phyloP scores from a whole-genome alignment of 140 eudicot species.

The Stevia rebaudiana region DNA sequence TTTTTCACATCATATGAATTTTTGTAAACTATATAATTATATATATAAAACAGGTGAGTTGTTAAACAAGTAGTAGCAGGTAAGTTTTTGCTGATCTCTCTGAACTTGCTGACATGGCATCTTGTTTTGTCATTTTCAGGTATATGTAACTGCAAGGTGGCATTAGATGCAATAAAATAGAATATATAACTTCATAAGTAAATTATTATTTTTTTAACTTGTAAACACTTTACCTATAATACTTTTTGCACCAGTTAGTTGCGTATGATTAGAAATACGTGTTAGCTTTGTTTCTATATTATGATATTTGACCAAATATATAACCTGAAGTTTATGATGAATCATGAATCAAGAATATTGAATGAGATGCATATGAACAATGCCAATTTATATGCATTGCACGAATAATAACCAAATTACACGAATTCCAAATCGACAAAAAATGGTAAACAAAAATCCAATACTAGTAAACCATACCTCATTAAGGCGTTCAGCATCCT shows the following conservation, averaged over 20 bases:
- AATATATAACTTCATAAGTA: not conserved
- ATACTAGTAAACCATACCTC: conserved; percentile 44
- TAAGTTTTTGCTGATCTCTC: not conserved
- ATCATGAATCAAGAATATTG: not conserved
- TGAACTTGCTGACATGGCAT: not conserved
- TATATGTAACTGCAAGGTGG: not conserved
- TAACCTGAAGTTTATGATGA: not conserved
- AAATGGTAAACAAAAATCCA: not conserved
- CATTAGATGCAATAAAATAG: not conserved
- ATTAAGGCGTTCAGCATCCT: conserved; percentile 89
- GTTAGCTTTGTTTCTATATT: not conserved
- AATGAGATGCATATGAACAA: not conserved
- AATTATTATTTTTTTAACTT: not conserved
- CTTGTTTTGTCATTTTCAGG: not conserved
- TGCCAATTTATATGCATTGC: not conserved
- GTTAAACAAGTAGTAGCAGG: not conserved
- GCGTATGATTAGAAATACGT: not conserved
- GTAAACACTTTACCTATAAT: not conserved
- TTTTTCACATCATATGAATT: too few species aligned
- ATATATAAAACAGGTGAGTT: not conserved
- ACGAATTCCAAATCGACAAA: not conserved
- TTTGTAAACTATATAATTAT: not conserved
- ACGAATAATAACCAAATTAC: not conserved
- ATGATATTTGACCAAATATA: not conserved
- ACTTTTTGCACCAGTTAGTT: not conserved